Evolutionary conservation across 2,329 filamentous ascomycete species (phyloP).

Genomic region (Microcyclosporella mali): DNA sequence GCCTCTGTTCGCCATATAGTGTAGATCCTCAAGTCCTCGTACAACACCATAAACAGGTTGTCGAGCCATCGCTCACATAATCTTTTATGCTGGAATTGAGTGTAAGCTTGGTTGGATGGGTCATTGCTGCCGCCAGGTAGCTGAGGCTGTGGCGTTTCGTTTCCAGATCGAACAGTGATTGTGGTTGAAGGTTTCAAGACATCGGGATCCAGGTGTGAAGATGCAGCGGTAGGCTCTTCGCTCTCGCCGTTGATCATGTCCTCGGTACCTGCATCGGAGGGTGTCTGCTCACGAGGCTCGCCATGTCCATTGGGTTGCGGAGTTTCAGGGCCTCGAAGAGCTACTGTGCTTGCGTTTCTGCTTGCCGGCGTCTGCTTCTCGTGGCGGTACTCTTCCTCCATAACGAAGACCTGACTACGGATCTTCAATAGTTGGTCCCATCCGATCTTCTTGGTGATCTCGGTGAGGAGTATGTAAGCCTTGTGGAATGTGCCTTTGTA

Average conservation of each 20-base stretch:
- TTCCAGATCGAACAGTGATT: slow-evolving; percentile 27
- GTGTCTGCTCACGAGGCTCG: slow-evolving; percentile 33
- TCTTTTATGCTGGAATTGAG: slow-evolving; percentile 92
- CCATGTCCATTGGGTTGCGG: slow-evolving; percentile 41
- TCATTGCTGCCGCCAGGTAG: slow-evolving; percentile 36
- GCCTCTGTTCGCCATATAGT: slow-evolving; percentile 99
- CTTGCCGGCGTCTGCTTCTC: slow-evolving; percentile 64
- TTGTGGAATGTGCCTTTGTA: slow-evolving; percentile 96
- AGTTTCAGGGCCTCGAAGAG: slow-evolving; percentile 62
- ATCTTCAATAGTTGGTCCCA: slow-evolving; percentile 96
- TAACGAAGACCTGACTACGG: slow-evolving; percentile 94
- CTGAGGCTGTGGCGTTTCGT: slow-evolving; percentile 29
- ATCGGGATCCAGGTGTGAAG: slow-evolving; percentile 28
- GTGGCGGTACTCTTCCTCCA: slow-evolving; percentile 96
- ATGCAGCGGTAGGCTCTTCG: slow-evolving; percentile 24
- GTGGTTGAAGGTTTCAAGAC: slow-evolving; percentile 32
- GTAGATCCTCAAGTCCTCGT: slow-evolving; percentile 95
- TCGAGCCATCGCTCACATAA: slow-evolving; percentile 97
- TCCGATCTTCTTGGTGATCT: slow-evolving; percentile 92
- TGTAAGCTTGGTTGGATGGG: slow-evolving; percentile 66
- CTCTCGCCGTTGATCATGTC: slow-evolving; percentile 24
- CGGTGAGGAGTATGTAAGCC: slow-evolving; percentile 87
- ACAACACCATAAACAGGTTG: slow-evolving; percentile 98
- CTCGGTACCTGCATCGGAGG: slow-evolving; percentile 32
- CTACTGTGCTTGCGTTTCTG: slow-evolving; percentile 73